Conservation (phyloP, 176 grass and related monocot genomes). For the Rhynchospora breviuscula region DNA sequence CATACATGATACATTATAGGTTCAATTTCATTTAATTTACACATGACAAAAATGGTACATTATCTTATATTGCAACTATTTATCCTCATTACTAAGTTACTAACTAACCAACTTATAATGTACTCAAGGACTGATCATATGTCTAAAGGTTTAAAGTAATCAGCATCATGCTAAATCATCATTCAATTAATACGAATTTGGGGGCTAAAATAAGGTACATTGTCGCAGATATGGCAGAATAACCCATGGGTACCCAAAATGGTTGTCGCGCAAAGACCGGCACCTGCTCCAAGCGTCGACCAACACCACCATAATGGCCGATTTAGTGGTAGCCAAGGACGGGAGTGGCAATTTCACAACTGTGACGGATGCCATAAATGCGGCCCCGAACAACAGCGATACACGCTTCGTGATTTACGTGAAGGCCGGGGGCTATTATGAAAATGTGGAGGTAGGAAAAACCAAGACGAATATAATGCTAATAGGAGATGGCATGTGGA, state of each 20-base stretch:
- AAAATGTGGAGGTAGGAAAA: slow-evolving; percentile 75
- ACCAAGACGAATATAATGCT: slow-evolving; percentile 82
- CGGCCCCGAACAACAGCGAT: slow-evolving; percentile 85
- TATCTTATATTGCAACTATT: background rate
- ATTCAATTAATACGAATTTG: background rate
- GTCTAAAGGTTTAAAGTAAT: background rate
- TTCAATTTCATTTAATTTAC: background rate
- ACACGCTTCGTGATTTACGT: slow-evolving; percentile 68
- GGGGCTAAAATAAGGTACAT: background rate
- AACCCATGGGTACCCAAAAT: slow-evolving; percentile 57
- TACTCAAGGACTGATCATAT: background rate
- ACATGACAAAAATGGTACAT: background rate
- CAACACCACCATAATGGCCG: background rate
- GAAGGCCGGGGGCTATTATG: slow-evolving; percentile 65
- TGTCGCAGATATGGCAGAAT: slow-evolving; percentile 44
- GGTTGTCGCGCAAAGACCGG: slow-evolving; percentile 45
- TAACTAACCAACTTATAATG: background rate
- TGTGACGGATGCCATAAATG: slow-evolving; percentile 55
- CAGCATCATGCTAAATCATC: background rate
- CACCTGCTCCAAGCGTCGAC: slow-evolving; percentile 35
- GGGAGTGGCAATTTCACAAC: slow-evolving; percentile 86
- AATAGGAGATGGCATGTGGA: slow-evolving; percentile 82
- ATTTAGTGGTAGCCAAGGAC: slow-evolving; percentile 83
- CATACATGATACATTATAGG: background rate
- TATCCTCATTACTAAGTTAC: background rate